These are phyloP conservation scores for Erigeron canadensis DNA, from an alignment of 129 eudicot genomes.

Conservation along the genomic window DNA sequence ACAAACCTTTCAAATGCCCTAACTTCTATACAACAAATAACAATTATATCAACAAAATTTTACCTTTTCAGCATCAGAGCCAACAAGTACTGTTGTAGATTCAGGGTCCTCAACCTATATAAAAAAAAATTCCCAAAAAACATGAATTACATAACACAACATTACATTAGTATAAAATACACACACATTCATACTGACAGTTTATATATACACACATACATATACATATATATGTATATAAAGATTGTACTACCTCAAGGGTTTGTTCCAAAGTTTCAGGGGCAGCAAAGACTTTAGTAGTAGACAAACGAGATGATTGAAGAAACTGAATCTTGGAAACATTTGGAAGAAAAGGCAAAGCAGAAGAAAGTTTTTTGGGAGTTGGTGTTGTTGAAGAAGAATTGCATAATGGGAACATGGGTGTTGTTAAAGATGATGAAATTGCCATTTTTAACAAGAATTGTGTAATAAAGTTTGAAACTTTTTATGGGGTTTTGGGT, in stretches of 20 bases:
- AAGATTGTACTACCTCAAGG: slow-evolving; percentile 17
- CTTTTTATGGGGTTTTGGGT: slow-evolving; percentile 14
- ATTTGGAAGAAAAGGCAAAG: slow-evolving; percentile 24
- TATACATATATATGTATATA: too few relatives aligned
- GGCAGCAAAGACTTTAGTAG: slow-evolving; percentile 41
- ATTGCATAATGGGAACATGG: slow-evolving; percentile 49
- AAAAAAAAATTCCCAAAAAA: background rate
- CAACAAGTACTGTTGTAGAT: slow-evolving; percentile 25
- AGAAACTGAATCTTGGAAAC: slow-evolving; percentile 27
- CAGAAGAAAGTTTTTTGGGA: slow-evolving; percentile 36
- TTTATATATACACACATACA: too few relatives aligned
- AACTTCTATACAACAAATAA: background rate
- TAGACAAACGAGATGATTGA: slow-evolving; percentile 31
- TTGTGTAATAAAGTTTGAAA: background rate
- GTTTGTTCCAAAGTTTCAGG: slow-evolving; percentile 58
- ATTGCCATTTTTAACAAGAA: slow-evolving; percentile 45
- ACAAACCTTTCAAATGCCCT: slow-evolving; percentile 18
- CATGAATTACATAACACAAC: background rate
- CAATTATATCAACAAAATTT: background rate
- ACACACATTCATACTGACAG: background rate
- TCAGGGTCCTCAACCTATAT: slow-evolving; percentile 22
- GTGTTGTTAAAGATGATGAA: slow-evolving; percentile 56
- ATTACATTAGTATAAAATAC: slow-evolving; percentile 6
- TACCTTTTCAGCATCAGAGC: slow-evolving; percentile 35
- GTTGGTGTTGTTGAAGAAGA: slow-evolving; percentile 48